A percentile compares a stretch with the other conserved stretches of the same genome.
These are phyloP conservation scores for Trapa bicornis DNA, from an alignment of 345 rosid species.

Conservation along the genomic window DNA sequence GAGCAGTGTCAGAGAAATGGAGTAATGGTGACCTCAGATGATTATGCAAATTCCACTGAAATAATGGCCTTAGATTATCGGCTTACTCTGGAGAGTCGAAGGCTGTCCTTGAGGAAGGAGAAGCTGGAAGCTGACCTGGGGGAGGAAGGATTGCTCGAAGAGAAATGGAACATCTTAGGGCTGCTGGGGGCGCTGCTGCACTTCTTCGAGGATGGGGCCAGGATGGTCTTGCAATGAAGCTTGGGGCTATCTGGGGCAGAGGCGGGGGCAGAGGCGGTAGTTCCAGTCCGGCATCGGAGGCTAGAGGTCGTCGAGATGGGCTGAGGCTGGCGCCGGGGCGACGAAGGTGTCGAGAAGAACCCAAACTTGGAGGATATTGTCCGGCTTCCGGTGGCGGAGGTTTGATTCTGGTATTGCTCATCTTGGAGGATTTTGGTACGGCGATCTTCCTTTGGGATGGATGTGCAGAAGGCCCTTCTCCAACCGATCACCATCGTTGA, in stretches of 20 bases:
- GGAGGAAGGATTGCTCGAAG: conserved; percentile 42
- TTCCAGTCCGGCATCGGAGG: conserved; percentile 48
- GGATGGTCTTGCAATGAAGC: conserved; percentile 36
- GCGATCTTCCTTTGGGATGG: conserved; percentile 41
- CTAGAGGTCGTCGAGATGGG: conserved; percentile 24
- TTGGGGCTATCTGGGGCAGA: conserved; percentile 51
- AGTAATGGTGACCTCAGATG: not conserved
- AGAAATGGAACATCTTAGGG: conserved; percentile 28
- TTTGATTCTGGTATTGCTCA: conserved; percentile 11
- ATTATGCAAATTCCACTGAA: not conserved
- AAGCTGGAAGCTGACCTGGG: conserved; percentile 68
- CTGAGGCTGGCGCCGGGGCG: conserved; percentile 49
- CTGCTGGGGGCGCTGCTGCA: conserved; percentile 12
- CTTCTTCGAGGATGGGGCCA: conserved; percentile 16
- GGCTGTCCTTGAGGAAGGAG: conserved; percentile 52
- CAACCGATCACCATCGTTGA: conserved; percentile 62
- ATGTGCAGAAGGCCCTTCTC: conserved; percentile 73
- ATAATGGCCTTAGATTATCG: too few relatives aligned
- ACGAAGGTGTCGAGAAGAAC: conserved; percentile 73
- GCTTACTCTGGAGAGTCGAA: conserved; percentile 57
- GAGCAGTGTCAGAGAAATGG: not conserved
- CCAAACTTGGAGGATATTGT: conserved; percentile 52
- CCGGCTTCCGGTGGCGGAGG: conserved; percentile 15
- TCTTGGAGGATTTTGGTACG: conserved; percentile 7
- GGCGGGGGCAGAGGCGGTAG: conserved; percentile 21